Evolutionary conservation across 331 rosid species (phyloP).

Genomic region (Arachis monticola): DNA sequence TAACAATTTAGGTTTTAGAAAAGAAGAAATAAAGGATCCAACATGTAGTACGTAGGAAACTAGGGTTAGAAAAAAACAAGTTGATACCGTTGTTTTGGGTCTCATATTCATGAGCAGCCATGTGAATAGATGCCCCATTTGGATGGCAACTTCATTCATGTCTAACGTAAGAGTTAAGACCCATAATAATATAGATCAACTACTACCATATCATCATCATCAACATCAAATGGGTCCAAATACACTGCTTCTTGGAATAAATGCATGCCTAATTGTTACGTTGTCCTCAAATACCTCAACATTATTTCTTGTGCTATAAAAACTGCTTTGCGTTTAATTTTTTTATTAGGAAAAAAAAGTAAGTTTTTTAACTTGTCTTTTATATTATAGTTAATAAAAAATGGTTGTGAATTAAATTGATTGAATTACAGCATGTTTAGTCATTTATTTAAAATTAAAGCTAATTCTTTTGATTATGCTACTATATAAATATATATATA

Average conservation of each 20-base stretch:
- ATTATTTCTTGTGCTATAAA: no score
- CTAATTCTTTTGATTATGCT: no score
- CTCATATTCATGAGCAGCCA: background rate
- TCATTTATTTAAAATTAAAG: no score
- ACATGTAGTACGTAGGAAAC: constrained; percentile 1
- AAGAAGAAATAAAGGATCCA: constrained; percentile 1
- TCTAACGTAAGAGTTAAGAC: constrained; percentile 29
- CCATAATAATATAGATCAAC: constrained; percentile 1
- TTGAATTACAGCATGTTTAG: no score
- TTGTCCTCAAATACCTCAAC: no score
- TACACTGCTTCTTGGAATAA: constrained; percentile 30
- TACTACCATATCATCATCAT: background rate
- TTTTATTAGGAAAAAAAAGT: no score
- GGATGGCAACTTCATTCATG: constrained; percentile 27
- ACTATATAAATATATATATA: no score
- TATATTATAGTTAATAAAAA: no score
- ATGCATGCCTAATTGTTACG: background rate
- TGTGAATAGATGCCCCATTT: constrained; percentile 48
- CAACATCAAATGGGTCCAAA: constrained; percentile 24
- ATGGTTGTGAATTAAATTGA: no score
- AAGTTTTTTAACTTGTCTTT: no score
- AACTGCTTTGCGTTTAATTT: no score
- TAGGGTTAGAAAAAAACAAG: constrained; percentile 5
- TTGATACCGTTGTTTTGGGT: background rate
- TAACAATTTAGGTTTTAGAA: no score